Conservation (phyloP, 768 basidiomycete species). For the Cubamyces lactineus region DNA sequence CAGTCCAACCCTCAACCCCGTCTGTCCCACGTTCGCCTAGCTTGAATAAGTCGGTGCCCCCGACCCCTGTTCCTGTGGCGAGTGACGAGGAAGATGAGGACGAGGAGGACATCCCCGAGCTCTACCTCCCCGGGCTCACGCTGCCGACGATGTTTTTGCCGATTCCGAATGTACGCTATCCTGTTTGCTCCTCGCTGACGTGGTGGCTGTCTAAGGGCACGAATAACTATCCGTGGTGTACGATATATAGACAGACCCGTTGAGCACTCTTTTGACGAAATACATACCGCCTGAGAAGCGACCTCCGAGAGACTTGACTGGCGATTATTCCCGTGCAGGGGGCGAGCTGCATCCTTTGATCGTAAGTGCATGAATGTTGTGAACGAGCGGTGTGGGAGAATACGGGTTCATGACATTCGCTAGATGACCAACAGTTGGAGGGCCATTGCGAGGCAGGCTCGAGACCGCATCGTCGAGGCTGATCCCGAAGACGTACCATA, state of each 20-base stretch:
- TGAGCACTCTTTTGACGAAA: constrained; percentile 81
- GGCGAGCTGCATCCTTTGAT: constrained; percentile 79
- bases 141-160: constrained; percentile 83
- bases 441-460: constrained; percentile 80
- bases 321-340: constrained; percentile 62
- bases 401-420: constrained; percentile 1
- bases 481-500: constrained; percentile 68
- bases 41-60: constrained; percentile 59
- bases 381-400: not conserved
- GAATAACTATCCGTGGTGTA: constrained; percentile 45
- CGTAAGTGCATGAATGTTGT: constrained; percentile 52
- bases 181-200: constrained; percentile 53
- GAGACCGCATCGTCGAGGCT: constrained; percentile 71
- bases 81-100: constrained; percentile 46
- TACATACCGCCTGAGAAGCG: constrained; percentile 80
- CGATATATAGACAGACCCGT: constrained; percentile 70
- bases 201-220: constrained; percentile 61
- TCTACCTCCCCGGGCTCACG: constrained; percentile 71
- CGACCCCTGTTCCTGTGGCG: constrained; percentile 41
- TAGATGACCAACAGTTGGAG: constrained; percentile 92
- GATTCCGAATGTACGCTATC: constrained; percentile 82
- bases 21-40: constrained; percentile 34
- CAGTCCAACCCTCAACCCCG: constrained; percentile 30
- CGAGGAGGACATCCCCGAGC: constrained; percentile 54
- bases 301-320: constrained; percentile 71